Base-by-base conservation (phyloP, 1,139 yeast genomes). In the Tardiomyces blankii region DNA sequence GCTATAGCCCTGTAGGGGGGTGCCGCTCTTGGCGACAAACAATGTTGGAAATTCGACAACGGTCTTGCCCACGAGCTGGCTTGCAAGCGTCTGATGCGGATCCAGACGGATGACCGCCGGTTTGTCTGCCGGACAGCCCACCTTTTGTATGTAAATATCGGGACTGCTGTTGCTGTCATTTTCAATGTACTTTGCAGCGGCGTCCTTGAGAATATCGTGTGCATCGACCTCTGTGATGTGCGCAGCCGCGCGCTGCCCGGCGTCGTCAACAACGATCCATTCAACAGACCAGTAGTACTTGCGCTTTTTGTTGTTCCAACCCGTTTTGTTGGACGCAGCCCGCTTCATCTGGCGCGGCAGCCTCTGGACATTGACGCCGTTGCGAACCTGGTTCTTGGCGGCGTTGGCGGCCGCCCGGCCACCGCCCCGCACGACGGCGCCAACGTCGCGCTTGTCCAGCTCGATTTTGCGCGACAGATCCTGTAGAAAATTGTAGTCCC, bases 11-110 rank as follows among this genome's bases (percentile, higher is more conserved):
- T 49, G 52, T 14, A 42, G 33, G 13, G 50, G 53, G 38, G 52
- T 59, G 9, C 39, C 40, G 3, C 35, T 43, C 16, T 41, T 46
- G 2, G 39, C 23, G 3, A 74, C 64, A 4, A 83, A 69, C 49
- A 86, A 67, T 0, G 89, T 82, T 0, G 96, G 95, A 54, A 74
- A 86, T 59, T 87, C 96, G 38, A 87, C 66, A 0, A 88, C 85
- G 0, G 80, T 70, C 48, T 72, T 70, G 44, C 78, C 78, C 46
- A 68, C 64, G 38, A 88, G 58, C 1, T 69, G 70, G 14, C 74
- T 77, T 0, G 70, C 72, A 40, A 78, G 55, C 2, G 59, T 50
- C 27, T 45, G 39, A 2, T 44, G 28, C 14, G 42, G 46, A 39
- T 58, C 58, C 39, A 60, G 45, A 21, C 46, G 39, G n/a, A 51